These are phyloP conservation scores for Nicotiana sylvestris DNA, from an alignment of 257 asterid genomes.

Conservation along the genomic window DNA sequence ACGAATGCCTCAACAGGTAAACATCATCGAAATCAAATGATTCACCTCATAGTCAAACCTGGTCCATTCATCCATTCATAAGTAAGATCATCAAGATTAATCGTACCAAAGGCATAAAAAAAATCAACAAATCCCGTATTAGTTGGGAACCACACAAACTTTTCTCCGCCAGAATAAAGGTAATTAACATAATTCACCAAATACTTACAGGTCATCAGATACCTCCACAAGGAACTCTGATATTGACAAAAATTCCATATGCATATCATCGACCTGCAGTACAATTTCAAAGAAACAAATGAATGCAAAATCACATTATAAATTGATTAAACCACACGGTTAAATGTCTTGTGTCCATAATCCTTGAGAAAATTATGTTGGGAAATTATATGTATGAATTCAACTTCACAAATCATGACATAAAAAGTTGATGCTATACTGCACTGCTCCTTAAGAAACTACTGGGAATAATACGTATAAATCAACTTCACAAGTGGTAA, in stretches of 20 bases:
- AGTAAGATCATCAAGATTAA: constrained; percentile 20
- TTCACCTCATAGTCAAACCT: constrained; percentile 96
- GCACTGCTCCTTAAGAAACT: background rate
- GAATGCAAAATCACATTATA: background rate
- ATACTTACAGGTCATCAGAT: constrained; percentile 87
- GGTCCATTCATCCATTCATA: constrained; percentile 28
- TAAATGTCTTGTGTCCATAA: background rate
- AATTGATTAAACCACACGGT: background rate
- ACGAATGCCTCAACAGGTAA: background rate
- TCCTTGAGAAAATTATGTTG: background rate
- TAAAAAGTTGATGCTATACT: background rate
- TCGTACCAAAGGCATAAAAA: background rate
- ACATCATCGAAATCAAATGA: constrained; percentile 4
- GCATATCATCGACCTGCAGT: constrained; percentile 77
- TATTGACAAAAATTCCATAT: constrained; percentile 83
- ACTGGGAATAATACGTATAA: background rate
- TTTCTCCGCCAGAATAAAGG: background rate
- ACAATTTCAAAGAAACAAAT: constrained; percentile 44
- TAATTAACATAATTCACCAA: constrained; percentile 6
- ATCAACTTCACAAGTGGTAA: background rate
- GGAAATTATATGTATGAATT: background rate
- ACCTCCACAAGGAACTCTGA: constrained; percentile 93
- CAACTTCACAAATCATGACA: background rate
- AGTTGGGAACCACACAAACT: background rate
- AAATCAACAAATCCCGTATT: background rate